Evolutionary conservation across 2,329 filamentous ascomycete genomes (phyloP).

Genomic region (Calonectria naviculata): DNA sequence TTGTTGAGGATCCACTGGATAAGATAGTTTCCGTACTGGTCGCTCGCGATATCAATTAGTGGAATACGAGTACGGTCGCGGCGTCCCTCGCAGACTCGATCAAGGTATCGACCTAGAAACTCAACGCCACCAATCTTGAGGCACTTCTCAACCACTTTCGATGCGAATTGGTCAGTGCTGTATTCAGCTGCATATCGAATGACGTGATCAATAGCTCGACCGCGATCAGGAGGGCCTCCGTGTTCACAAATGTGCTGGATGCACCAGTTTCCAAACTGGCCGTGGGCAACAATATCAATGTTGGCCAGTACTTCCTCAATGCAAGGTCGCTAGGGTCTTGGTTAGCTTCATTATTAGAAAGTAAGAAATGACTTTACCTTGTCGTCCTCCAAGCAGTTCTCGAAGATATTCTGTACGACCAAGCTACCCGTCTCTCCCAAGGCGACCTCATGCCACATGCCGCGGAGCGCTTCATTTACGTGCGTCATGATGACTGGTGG

Average conservation of each 20-base stretch:
- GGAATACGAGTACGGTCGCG: constrained; percentile 94
- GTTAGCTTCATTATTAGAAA: constrained; percentile 26
- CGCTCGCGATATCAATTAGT: constrained; percentile 96
- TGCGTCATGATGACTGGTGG: constrained; percentile 99
- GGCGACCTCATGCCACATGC: constrained; percentile 99
- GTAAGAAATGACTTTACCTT: constrained; percentile 72
- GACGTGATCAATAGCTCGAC: constrained; percentile 94
- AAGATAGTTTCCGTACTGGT: constrained; percentile 98
- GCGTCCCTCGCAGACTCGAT: constrained; percentile 92
- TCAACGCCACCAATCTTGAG: constrained; percentile 94
- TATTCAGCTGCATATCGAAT: constrained; percentile 94
- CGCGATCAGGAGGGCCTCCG: constrained; percentile 89
- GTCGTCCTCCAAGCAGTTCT: constrained; percentile 98
- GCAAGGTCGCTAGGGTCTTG: constrained; percentile 79
- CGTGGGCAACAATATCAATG: constrained; percentile 96
- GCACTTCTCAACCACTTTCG: constrained; percentile 99
- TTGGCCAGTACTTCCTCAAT: constrained; percentile 96
- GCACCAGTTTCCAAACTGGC: constrained; percentile 99
- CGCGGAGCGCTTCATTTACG: constrained; percentile 92
- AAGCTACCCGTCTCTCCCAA: constrained; percentile 96
- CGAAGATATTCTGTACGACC: constrained; percentile 99
- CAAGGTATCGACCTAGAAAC: constrained; percentile 91
- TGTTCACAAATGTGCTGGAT: constrained; percentile 99
- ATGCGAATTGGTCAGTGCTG: constrained; percentile 99
- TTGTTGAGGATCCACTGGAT: constrained; percentile 97